Conservation (phyloP, 208 protist species). For the Acanthamoeba triangularis region DNA sequence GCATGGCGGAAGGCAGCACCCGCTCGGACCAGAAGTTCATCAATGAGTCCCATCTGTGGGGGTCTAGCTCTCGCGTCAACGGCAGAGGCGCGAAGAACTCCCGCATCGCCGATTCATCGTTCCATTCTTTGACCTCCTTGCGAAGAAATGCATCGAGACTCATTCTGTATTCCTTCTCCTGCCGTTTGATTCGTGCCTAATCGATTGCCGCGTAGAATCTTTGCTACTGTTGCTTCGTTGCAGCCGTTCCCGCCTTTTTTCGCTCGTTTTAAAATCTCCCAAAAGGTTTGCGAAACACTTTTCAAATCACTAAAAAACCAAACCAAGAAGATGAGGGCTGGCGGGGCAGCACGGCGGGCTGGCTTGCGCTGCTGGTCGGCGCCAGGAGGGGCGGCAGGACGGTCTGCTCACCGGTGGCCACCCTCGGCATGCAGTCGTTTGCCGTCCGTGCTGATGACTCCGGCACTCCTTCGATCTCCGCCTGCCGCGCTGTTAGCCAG, state of each 20-base stretch:
- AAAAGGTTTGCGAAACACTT: not conserved
- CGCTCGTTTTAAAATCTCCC: not conserved
- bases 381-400: too few species aligned
- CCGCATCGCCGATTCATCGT: constrained; percentile 32
- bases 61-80: not conserved
- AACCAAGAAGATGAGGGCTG: not conserved
- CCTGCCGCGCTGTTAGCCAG: too few species aligned
- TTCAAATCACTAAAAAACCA: not conserved
- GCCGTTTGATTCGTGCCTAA: not conserved
- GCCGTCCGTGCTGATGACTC: too few species aligned
- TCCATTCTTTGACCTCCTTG: constrained; percentile 20
- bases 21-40: constrained; percentile 47
- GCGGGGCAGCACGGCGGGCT: too few species aligned
- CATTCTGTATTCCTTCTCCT: not conserved
- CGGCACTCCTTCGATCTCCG: too few species aligned
- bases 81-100: constrained; percentile 27
- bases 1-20: not conserved
- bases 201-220: not conserved
- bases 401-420: too few species aligned
- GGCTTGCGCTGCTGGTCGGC: too few species aligned
- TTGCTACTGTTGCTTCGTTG: not conserved
- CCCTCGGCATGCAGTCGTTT: too few species aligned
- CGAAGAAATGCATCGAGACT: not conserved
- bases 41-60: not conserved
- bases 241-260: not conserved